phyloP scores from a whole-genome alignment of 495 filamentous ascomycete species.

The Usnea hakonensis region DNA sequence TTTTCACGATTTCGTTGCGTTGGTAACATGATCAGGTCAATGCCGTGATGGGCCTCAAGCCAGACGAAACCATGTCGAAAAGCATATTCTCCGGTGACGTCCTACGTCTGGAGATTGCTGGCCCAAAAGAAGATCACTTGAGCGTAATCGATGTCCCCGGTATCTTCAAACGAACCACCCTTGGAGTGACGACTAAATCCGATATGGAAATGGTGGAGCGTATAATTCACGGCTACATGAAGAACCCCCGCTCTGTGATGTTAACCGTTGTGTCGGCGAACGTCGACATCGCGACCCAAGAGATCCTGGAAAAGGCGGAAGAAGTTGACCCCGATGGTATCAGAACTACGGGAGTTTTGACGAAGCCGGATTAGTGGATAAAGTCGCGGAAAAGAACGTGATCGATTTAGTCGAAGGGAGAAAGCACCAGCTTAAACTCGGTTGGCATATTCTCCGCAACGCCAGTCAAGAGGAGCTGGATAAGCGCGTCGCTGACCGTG shows the following conservation, averaged over 20 bases:
- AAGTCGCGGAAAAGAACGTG: conserved; percentile 35
- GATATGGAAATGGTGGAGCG: conserved; percentile 42
- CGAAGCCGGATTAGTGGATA: conserved; percentile 54
- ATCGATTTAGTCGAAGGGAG: conserved; percentile 42
- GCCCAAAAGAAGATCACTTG: conserved; percentile 49
- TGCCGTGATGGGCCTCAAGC: conserved; percentile 25
- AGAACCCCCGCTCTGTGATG: conserved; percentile 47
- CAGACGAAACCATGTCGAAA: neutral
- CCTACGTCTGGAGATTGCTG: conserved; percentile 49
- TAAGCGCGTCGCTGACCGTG: conserved; percentile 13
- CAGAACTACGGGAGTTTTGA: conserved; percentile 51
- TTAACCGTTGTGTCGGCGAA: conserved; percentile 55
- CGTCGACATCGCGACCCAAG: conserved; percentile 54
- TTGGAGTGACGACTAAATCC: conserved; percentile 40
- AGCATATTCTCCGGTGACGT: conserved; percentile 48
- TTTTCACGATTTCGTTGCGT: conserved; percentile 45
- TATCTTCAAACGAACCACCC: conserved; percentile 47
- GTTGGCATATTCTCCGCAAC: conserved; percentile 52
- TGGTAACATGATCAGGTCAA: conserved; percentile 38
- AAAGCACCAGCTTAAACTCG: conserved; percentile 37
- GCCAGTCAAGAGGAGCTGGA: conserved; percentile 34
- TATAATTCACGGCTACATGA: conserved; percentile 49
- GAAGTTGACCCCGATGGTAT: conserved; percentile 41
- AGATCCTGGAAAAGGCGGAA: conserved; percentile 49
- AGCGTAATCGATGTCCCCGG: conserved; percentile 57